These are phyloP conservation scores for Tricholoma saponaceum DNA, from an alignment of 768 basidiomycete species.

Conservation along the genomic window DNA sequence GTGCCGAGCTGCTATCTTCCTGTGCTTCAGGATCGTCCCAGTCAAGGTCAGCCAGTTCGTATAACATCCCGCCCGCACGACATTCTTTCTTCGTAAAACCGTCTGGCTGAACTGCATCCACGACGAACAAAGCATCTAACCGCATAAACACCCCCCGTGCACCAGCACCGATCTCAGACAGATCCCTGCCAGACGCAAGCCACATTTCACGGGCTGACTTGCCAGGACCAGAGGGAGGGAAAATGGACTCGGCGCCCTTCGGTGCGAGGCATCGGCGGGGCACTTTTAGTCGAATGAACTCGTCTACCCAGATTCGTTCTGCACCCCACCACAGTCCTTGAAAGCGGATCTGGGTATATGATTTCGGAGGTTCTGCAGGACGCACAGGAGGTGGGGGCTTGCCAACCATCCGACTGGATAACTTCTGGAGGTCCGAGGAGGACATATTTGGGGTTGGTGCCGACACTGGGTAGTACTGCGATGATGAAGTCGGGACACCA, in stretches of 20 bases:
- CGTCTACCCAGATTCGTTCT: constrained; percentile 84
- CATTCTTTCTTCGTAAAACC: constrained; percentile 52
- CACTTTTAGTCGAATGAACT: constrained; percentile 76
- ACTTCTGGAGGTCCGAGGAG: constrained; percentile 17
- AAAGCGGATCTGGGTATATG: constrained; percentile 48
- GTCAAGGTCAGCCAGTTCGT: constrained; percentile 73
- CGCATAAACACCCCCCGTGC: constrained; percentile 70
- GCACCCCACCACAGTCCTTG: constrained; percentile 90
- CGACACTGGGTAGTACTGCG: constrained; percentile 17
- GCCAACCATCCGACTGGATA: constrained; percentile 21
- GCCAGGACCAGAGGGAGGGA: constrained; percentile 60
- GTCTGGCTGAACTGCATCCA: constrained; percentile 42
- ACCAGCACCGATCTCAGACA: constrained; percentile 44
- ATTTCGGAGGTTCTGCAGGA: constrained; percentile 6
- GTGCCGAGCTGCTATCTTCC: neutral
- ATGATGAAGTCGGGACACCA: constrained; percentile 4
- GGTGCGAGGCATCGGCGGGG: constrained; percentile 66
- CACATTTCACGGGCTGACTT: constrained; percentile 24
- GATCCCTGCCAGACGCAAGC: constrained; percentile 18
- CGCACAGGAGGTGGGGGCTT: constrained; percentile 15
- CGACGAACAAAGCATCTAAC: constrained; percentile 60
- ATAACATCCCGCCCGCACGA: constrained; percentile 68
- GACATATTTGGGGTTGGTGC: constrained; percentile 15
- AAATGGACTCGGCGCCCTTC: constrained; percentile 53
- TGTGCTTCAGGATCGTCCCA: constrained; percentile 44